These are phyloP conservation scores for Solanum piurae DNA, from an alignment of 257 asterid genomes.

Conservation along the genomic window DNA sequence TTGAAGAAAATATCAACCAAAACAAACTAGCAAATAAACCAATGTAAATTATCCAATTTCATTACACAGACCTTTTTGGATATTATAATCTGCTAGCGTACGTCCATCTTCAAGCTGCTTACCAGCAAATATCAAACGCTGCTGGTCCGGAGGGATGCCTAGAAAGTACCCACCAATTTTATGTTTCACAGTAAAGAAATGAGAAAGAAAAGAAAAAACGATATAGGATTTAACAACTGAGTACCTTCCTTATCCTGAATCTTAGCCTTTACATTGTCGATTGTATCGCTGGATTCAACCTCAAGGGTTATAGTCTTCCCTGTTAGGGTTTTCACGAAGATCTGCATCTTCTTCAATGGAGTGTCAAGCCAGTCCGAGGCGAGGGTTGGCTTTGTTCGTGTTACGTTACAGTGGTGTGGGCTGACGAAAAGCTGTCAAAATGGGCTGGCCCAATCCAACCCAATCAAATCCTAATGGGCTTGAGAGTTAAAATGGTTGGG, in stretches of 20 bases:
- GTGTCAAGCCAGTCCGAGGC: not conserved
- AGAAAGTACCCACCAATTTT: not conserved
- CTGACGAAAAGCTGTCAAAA: too few relatives aligned
- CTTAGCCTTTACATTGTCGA: not conserved
- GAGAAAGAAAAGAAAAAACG: not conserved
- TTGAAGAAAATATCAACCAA: not conserved
- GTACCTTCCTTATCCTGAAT: not conserved
- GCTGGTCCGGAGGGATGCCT: not conserved
- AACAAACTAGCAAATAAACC: not conserved
- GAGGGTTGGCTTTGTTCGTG: not conserved
- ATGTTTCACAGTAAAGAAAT: not conserved
- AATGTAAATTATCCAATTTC: not conserved
- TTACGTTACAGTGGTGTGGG: not conserved
- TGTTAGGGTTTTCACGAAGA: not conserved
- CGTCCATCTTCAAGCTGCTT: conserved; percentile 2
- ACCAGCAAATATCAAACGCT: not conserved
- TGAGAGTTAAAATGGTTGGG: too few relatives aligned
- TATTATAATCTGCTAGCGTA: not conserved
- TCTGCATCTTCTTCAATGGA: not conserved
- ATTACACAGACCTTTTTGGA: not conserved
- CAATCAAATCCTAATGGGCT: too few relatives aligned
- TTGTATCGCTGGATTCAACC: not conserved
- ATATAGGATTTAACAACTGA: not conserved
- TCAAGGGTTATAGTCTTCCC: not conserved
- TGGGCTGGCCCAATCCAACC: too few relatives aligned